A percentile compares a stretch with the other conserved stretches of the same genome.
Conservation (phyloP, 2,329 filamentous ascomycete genomes). For the Phialocephala sp. region DNA sequence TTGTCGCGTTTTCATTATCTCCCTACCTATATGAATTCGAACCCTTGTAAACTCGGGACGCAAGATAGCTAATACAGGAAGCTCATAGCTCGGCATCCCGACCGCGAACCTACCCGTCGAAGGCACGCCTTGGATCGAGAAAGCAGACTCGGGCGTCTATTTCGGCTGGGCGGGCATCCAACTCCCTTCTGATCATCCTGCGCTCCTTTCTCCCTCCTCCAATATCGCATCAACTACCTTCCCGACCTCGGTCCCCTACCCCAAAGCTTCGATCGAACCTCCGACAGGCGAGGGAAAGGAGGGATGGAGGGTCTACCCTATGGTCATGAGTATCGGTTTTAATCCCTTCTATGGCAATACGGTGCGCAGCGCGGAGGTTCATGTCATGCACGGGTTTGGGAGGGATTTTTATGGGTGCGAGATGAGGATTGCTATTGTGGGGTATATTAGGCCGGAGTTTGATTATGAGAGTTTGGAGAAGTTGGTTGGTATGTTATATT, state of each 20-base stretch:
- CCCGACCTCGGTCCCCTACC: slow-evolving; percentile 31
- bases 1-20: no score
- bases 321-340: slow-evolving; percentile 95
- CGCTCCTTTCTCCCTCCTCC: slow-evolving; percentile 31
- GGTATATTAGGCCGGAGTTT: slow-evolving; percentile 86
- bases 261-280: slow-evolving; percentile 37
- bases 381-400: slow-evolving; percentile 79
- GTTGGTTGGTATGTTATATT: slow-evolving; percentile 11
- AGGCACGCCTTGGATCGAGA: slow-evolving; percentile 64
- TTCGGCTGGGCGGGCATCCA: slow-evolving; percentile 87
- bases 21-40: no score
- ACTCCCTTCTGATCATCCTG: slow-evolving; percentile 55
- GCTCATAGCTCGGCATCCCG: slow-evolving; percentile 82
- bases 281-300: slow-evolving; percentile 8
- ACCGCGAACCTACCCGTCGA: slow-evolving; percentile 91
- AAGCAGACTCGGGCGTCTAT: slow-evolving; percentile 82
- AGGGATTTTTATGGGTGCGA: slow-evolving; percentile 84
- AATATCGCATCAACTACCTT: slow-evolving; percentile 22
- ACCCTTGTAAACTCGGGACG: no score
- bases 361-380: slow-evolving; percentile 84
- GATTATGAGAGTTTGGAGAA: slow-evolving; percentile 83
- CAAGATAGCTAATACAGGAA: not conserved
- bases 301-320: slow-evolving; percentile 67
- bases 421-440: slow-evolving; percentile 81
- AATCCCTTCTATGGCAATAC: slow-evolving; percentile 98